phyloP scores from a whole-genome alignment of 768 basidiomycete genomes.

The Xerocomellus amylosporus region DNA sequence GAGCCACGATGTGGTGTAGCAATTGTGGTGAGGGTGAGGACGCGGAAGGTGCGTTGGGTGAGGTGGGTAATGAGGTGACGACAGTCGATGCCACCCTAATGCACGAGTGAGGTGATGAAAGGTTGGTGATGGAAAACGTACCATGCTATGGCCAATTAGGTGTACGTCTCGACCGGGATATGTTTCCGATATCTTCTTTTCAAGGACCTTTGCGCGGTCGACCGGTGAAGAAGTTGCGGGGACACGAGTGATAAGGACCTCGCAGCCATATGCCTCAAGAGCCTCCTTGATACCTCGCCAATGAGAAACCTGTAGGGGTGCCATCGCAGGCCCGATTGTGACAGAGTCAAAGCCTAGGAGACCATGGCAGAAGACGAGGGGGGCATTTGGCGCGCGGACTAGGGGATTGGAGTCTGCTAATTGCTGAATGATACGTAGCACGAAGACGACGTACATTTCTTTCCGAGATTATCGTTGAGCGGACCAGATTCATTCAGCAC shows the following conservation, averaged over 20 bases:
- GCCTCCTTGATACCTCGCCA: slow-evolving; percentile 98
- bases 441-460: slow-evolving; percentile 56
- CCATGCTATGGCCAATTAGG: slow-evolving; percentile 83
- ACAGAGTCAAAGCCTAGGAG: slow-evolving; percentile 87
- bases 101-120: slow-evolving; percentile 1
- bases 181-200: slow-evolving; percentile 69
- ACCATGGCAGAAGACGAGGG: slow-evolving; percentile 94
- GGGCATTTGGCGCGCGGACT: slow-evolving; percentile 80
- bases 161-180: slow-evolving; percentile 87
- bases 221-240: slow-evolving; percentile 88
- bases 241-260: slow-evolving; percentile 91
- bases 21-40: slow-evolving; percentile 89
- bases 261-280: slow-evolving; percentile 80
- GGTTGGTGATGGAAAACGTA: slow-evolving; percentile 26
- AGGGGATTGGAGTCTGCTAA: slow-evolving; percentile 2
- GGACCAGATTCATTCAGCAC: slow-evolving; percentile 52
- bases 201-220: slow-evolving; percentile 89
- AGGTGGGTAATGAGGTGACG: slow-evolving; percentile 85
- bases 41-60: slow-evolving; percentile 69
- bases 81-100: slow-evolving; percentile 90
- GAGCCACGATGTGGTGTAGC: slow-evolving; percentile 95
- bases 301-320: slow-evolving; percentile 83
- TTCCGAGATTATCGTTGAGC: slow-evolving; percentile 37
- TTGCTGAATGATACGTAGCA: neutral
- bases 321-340: slow-evolving; percentile 71